phyloP scores from a whole-genome alignment of 2,329 filamentous ascomycete genomes.

The Pseudocercospora cruenta region DNA sequence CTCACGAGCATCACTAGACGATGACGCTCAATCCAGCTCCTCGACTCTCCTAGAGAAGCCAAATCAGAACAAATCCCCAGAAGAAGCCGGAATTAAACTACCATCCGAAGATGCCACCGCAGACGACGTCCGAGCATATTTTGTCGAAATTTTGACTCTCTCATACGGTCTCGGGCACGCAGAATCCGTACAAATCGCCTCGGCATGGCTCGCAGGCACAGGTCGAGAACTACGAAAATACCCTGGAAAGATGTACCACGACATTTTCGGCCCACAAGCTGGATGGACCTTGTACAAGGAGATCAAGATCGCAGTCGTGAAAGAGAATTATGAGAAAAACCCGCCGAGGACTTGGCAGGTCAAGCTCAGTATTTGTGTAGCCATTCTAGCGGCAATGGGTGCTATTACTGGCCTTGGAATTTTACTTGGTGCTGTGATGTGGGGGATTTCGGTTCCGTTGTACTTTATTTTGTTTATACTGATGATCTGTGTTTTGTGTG shows the following conservation, averaged over 20 bases:
- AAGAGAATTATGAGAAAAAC: constrained; percentile 1
- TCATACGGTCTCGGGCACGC: not conserved
- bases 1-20: not conserved
- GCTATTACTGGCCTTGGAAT: not conserved
- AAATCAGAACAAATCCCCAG: not conserved
- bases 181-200: constrained; percentile 17
- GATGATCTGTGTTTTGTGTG: not conserved
- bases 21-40: not conserved
- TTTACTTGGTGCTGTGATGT: not conserved
- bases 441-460: not conserved
- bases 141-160: not conserved
- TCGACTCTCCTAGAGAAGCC: not conserved
- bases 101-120: constrained; percentile 4
- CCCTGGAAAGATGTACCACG: constrained; percentile 18
- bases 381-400: not conserved
- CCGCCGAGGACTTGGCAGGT: not conserved
- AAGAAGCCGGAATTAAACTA: not conserved
- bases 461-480: not conserved
- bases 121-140: not conserved
- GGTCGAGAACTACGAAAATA: constrained; percentile 25
- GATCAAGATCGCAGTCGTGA: constrained; percentile 4
- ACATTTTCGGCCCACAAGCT: constrained; percentile 23
- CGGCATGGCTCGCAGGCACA: constrained; percentile 24
- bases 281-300: constrained; percentile 21
- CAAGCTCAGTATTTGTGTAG: not conserved